phyloP scores from a whole-genome alignment of 148 eudicot genomes.

The Mesembryanthemum crystallinum region DNA sequence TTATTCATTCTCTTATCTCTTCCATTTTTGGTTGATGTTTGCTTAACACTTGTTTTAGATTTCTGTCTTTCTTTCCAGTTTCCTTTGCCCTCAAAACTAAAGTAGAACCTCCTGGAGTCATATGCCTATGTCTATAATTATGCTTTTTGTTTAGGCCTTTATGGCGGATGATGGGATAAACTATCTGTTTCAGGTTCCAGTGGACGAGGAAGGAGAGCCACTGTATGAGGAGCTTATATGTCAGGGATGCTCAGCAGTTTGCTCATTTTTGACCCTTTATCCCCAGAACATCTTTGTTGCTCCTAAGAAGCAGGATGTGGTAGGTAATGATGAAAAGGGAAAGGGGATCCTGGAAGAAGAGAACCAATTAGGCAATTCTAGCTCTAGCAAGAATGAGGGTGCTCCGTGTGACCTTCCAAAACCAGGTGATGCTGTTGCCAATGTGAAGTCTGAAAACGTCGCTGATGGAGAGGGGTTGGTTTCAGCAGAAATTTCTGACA shows the following conservation, averaged over 20 bases:
- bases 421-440: constrained; percentile 15
- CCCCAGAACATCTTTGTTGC: constrained; percentile 56
- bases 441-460: constrained; percentile 24
- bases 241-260: constrained; percentile 55
- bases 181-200: constrained; percentile 61
- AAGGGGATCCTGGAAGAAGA: constrained; percentile 57
- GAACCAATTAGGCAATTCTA: constrained; percentile 27
- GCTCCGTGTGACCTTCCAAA: constrained; percentile 24
- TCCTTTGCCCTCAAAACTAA: background rate
- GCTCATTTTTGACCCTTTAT: constrained; percentile 71
- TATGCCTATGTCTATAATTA: constrained; percentile 7
- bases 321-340: constrained; percentile 45
- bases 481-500: constrained; percentile 31
- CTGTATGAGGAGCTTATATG: constrained; percentile 88
- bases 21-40: background rate
- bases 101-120: background rate
- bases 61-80: background rate
- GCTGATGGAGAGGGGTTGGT: constrained; percentile 28
- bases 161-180: background rate
- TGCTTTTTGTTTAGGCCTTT: constrained; percentile 8
- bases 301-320: constrained; percentile 32
- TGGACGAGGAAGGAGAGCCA: constrained; percentile 82
- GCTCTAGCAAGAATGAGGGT: constrained; percentile 35
- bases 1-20: constrained; percentile 6
- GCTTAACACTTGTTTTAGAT: background rate